Percentiles rank a stretch among this genome's conserved stretches.
These are phyloP conservation scores for Colletotrichum kahawae DNA, from an alignment of 2,329 filamentous ascomycete species.

Conservation along the genomic window DNA sequence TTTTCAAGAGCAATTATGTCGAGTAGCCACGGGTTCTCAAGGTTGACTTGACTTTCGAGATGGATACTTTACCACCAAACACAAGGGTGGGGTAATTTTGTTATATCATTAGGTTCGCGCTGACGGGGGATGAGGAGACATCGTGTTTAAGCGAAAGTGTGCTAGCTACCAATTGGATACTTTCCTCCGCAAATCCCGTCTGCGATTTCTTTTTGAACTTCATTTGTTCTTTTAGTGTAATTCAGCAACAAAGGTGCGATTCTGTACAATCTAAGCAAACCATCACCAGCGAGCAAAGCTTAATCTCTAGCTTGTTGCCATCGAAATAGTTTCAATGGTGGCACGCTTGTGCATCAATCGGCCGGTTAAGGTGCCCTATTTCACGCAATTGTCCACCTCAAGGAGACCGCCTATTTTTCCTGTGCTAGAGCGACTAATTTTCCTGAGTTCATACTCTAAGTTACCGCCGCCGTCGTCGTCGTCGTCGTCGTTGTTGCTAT, in stretches of 20 bases:
- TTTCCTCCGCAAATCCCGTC: too few relatives aligned
- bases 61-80: not conserved
- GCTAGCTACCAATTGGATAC: too few relatives aligned
- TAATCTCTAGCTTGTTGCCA: not conserved
- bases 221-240: too few relatives aligned
- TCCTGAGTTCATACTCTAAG: too few relatives aligned
- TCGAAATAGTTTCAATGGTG: not conserved
- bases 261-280: too few relatives aligned
- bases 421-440: too few relatives aligned
- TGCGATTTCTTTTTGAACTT: too few relatives aligned
- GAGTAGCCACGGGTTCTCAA: not conserved
- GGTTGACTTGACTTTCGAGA: rapidly evolving
- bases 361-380: not conserved
- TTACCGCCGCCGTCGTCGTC: too few relatives aligned
- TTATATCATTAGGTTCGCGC: not conserved
- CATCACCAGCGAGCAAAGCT: not conserved
- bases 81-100: not conserved
- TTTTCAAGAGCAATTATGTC: slow-evolving; percentile 23
- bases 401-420: too few relatives aligned
- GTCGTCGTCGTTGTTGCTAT: too few relatives aligned
- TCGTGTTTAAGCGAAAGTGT: too few relatives aligned
- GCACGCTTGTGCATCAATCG: not conserved
- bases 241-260: too few relatives aligned
- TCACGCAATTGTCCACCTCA: not conserved
- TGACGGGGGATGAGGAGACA: not conserved